Conservation (phyloP, 371 early-diverging fungal species). For the Funneliformis caledonium region DNA sequence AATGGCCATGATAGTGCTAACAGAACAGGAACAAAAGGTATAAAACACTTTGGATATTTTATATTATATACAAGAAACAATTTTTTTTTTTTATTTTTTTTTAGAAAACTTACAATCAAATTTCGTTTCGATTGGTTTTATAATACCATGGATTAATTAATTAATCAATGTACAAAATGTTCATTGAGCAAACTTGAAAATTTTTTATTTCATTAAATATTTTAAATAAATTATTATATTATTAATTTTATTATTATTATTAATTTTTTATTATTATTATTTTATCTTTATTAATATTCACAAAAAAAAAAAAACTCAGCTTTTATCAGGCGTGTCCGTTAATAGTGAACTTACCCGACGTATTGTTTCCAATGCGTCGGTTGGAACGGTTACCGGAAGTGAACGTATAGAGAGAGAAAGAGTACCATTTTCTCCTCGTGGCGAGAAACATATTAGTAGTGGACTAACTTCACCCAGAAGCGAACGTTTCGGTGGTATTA, state of each 20-base stretch:
- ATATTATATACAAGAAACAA: neutral
- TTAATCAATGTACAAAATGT: neutral
- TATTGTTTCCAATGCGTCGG: conserved; percentile 33
- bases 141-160: neutral
- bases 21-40: conserved; percentile 76
- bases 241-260: neutral
- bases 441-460: conserved; percentile 25
- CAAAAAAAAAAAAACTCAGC: conserved; percentile 35
- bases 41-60: neutral
- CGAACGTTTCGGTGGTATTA: conserved; percentile 37
- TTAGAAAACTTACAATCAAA: neutral
- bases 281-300: neutral
- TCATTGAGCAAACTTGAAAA: neutral
- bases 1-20: conserved; percentile 63
- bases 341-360: conserved; percentile 56
- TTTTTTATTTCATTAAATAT: neutral
- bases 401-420: conserved; percentile 35
- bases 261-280: neutral
- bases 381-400: conserved; percentile 22
- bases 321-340: conserved; percentile 58
- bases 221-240: neutral
- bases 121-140: neutral
- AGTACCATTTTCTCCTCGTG: conserved; percentile 29
- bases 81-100: neutral
- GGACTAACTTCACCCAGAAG: conserved; percentile 38